Evolutionary conservation across 1,284 basidiomycete species (phyloP), one percentile per base, ranked within the genome.

Genomic region (Paramarasmius palmivorus): DNA sequence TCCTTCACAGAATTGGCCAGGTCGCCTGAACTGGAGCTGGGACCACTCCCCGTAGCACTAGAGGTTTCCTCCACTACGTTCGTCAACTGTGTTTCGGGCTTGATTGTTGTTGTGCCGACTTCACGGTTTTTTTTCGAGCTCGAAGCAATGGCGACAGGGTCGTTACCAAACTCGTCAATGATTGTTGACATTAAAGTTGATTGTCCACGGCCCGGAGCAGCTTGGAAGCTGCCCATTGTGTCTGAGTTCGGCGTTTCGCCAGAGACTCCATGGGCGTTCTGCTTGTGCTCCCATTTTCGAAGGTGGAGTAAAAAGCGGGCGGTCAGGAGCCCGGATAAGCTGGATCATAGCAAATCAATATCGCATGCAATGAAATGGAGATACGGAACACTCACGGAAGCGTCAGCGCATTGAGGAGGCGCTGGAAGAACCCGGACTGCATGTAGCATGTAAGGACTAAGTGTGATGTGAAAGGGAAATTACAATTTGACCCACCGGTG

Each of bases 241-340:
- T 29, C 25, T 19, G 19, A 19, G 23, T 10, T 20, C 12, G 23
- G 9, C 10, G 44, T 2, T 29, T 46, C 23, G 26, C 32, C 34
- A 22, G 38, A 17, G 8, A 38, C 32, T 8, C n/a, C 44, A n/a
- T n/a, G n/a, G 19, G 25, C n/a, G 4, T 23, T 29, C n/a, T 46
- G 44, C 4, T 17, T 32, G 25, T 26, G 17, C 29, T 46, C 44
- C 63, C 64, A 68, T 40, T 60, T 52, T 15, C 70, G 66, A 34
- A 71, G 56, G 56, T 67, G 60, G 10, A 72, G 60, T 37, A 72
- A 61, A 57, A 71, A 68, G 29, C 70, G 66, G 10, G 68, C 68
- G 6, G 68, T 66, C 44, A 71, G 63, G 6, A 59, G 54, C 9
- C 64, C 72, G 9, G 75, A 75, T 20, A 72, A 48, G 3, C 67